Evolutionary conservation across 306 rosid genomes (phyloP), one percentile per base, ranked within the genome.

Genomic region (Sphenostylis stenocarpa): DNA sequence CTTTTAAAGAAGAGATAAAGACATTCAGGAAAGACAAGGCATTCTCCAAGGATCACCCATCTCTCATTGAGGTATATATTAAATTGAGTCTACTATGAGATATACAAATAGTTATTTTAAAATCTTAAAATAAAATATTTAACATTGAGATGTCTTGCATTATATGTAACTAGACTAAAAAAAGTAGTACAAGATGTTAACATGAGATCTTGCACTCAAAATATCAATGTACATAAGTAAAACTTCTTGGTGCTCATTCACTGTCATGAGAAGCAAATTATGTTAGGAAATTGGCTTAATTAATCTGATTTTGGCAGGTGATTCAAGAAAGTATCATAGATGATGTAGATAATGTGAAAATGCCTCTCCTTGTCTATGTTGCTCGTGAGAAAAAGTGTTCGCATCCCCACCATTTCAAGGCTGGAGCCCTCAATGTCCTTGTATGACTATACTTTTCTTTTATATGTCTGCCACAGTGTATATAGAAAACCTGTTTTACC

Each of bases 401-500:
- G 64, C 84, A 70, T 60, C 83, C 83, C 11, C 94, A 89, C 70
- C 83, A 84, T 86, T 90, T 87, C 90, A 93, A 90, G 77, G 97
- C 93, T 17, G 96, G 94, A 73, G 91, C 96, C 1, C 87, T 87
- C 49, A 93, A 93, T 75, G 87, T 70, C 67, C 87, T 93, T 38
- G 92, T 89, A 88, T n/a, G 67, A 63, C 39, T 48, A 48, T 28
- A 26, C 62, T 15, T 41, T 72, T 11, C 14, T 47, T 19, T 17
- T 41, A 1, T 38, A 2, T 38, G 45, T 73, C 29, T 53, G 16
- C 70, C 79, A 31, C 63, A 43, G 26, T 70, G 33, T 48, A 67
- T 47, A 44, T 36, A 31, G n/a, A 75, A 39, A 43, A 52, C 24
- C 23, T 70, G 21, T 44, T 44, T 70, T 67, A 64, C 14, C 44